A percentile compares a stretch with the other conserved stretches of the same genome.
phyloP scores from a whole-genome alignment of 2,329 filamentous ascomycete genomes.

The Fusarium paranaense region DNA sequence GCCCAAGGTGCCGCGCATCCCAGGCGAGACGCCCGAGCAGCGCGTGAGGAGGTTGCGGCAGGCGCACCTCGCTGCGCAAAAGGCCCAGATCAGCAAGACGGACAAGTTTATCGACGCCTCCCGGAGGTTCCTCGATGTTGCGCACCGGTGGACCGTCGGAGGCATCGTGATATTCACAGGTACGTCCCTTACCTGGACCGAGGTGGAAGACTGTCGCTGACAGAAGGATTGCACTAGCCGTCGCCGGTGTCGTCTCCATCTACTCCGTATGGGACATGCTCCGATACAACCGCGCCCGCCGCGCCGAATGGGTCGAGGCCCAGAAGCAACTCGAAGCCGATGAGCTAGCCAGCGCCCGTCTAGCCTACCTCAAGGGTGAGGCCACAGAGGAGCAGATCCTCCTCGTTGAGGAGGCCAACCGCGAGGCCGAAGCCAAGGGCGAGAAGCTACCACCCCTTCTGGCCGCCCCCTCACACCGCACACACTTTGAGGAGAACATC shows the following conservation, averaged over 20 bases:
- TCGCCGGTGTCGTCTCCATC: slow-evolving; percentile 66
- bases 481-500: slow-evolving; percentile 51
- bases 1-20: slow-evolving; percentile 46
- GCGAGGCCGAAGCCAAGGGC: slow-evolving; percentile 58
- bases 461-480: slow-evolving; percentile 55
- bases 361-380: slow-evolving; percentile 70
- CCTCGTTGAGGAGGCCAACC: slow-evolving; percentile 69
- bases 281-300: slow-evolving; percentile 69
- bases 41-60: slow-evolving; percentile 76
- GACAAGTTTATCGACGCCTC: slow-evolving; percentile 63
- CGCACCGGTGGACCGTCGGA: slow-evolving; percentile 66
- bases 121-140: slow-evolving; percentile 65
- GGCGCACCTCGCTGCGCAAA: slow-evolving; percentile 74
- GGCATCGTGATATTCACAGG: slow-evolving; percentile 68
- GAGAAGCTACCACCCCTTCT: slow-evolving; percentile 64
- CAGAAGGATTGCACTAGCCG: slow-evolving; percentile 50
- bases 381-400: slow-evolving; percentile 67
- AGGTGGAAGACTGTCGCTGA: slow-evolving; percentile 5
- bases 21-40: slow-evolving; percentile 74
- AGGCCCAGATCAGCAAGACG: slow-evolving; percentile 65
- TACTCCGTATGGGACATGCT: slow-evolving; percentile 74
- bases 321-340: slow-evolving; percentile 66
- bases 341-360: slow-evolving; percentile 66
- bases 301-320: slow-evolving; percentile 67
- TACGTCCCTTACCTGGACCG: slow-evolving; percentile 47